Evolutionary conservation across 1,284 basidiomycete genomes (phyloP), one percentile per base, ranked within the genome.

Genomic region (Tilletia indica): DNA sequence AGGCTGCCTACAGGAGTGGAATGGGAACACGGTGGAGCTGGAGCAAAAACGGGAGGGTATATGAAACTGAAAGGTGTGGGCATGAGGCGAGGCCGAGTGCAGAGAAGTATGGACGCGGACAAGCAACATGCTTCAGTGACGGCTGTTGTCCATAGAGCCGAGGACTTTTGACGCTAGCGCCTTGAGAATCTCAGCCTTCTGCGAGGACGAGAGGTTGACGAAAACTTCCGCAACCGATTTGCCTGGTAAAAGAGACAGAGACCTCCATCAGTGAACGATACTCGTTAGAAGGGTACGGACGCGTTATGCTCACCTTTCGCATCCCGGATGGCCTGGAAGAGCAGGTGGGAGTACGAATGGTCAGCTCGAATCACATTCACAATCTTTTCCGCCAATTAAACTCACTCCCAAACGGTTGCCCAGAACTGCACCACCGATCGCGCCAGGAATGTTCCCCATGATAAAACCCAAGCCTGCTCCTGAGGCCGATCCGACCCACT

Each of bases 131-230:
- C 51, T 54, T 54, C 51, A 66, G 42, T 45, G 42, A 68, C 36
- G 67, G 3, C 21, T 21, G 36, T 68, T 31, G 54, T 48, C 61
- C 54, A 70, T 67, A 4, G 73, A 74, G 31, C 93, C 93, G 45
- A 98, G 85, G 14, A 98, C 93, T 85, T 97, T 97, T 84, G 92
- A 86, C 0, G 94, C 93, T 54, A 98, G 86, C 6, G 91, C 92
- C 54, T 91, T 90, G 64, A 98, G 86, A 76, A 98, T 78, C 54
- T 83, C 91, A 48, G 94, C 93, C 83, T 93, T 92, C 91, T 97
- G 92, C 68, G 87, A 87, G 2, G 89, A 88, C 19, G 90, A 91
- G 14, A 97, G 87, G 38, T 91, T 88, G 66, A 88, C 86, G 85
- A 99, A 99, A n/a, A 98, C 96, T 21, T 91, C 72, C 25, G 71